Base-by-base conservation (phyloP, 2,329 filamentous ascomycete genomes). In the Lachnellula occidentalis region DNA sequence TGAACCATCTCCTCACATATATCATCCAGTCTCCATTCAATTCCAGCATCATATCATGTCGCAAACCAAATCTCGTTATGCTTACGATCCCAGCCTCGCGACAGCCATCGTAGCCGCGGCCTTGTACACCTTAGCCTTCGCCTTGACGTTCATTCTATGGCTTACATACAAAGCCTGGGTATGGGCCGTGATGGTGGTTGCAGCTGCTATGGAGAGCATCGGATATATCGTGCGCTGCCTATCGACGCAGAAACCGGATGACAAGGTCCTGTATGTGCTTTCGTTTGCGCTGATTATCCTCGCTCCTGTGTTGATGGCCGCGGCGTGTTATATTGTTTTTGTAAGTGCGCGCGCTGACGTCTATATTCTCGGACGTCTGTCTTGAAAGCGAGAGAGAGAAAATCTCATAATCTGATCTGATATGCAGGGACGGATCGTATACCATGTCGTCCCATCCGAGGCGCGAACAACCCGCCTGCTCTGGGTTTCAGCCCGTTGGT, bases 131-230 rank as follows among this genome's bases (percentile, higher is more conserved):
- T 9, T 66, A 5, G 58, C 51, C 9, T 67, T 68, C 31, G 8
- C 67, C 12, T 54, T 63, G 3, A 68, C 67, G 1, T 27, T 65
- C 3, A 39, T 68, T 11, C 67, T 70, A 60, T 71, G 66, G 61
- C 42, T 71, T n/a, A 57, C 65, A 51, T 69, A 69, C 50, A 60
- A 58, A 51, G 58, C 65, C 12, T 66, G 64, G 64, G 64, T 70
- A 34, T 71, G 69, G 67, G 48, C 64, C 1, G 54, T 68, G 5
- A 70, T 71, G 66, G 65, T 71, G 1, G 2, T 70, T 11, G 65
- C 69, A 14, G 50, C 63, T 24, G 65, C 17, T 58, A 60, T 64
- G 64, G 63, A 66, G 48, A 50, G 55, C 37, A 55, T 52, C 17
- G 64, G 63, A 5, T 66, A 63, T 34, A 61, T 66, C 27, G 45